Percentiles rank a stretch among this genome's conserved stretches.
These are phyloP conservation scores for Boletus reticuloceps DNA, from an alignment of 768 basidiomycete species.

Conservation along the genomic window DNA sequence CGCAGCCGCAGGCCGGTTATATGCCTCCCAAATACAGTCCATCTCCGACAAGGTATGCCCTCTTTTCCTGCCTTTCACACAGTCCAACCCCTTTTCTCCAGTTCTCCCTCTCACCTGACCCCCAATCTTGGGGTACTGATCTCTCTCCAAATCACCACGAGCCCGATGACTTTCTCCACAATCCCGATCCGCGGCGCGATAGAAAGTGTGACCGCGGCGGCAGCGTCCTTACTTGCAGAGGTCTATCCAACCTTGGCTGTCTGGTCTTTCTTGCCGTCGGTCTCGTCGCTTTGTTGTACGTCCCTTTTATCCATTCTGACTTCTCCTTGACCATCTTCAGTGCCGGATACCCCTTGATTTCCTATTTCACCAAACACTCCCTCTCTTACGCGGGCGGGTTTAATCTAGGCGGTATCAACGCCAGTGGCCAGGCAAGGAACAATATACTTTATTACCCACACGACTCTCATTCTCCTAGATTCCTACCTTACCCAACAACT, in stretches of 20 bases:
- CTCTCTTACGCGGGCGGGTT: conserved; percentile 58
- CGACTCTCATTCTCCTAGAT: conserved; percentile 35
- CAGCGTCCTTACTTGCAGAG: conserved; percentile 64
- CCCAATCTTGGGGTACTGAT: conserved; percentile 68
- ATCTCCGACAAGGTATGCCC: conserved; percentile 57
- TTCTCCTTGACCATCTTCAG: conserved; percentile 30
- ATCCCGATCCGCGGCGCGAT: conserved; percentile 66
- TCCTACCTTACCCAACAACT: conserved; percentile 59
- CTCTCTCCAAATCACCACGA: conserved; percentile 55
- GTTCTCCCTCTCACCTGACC: conserved; percentile 76
- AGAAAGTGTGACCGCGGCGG: conserved; percentile 52
- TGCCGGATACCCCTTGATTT: conserved; percentile 62
- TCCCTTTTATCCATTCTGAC: not conserved
- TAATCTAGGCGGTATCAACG: conserved; percentile 75
- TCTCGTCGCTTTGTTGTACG: conserved; percentile 60
- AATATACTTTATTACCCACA: not conserved
- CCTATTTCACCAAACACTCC: conserved; percentile 47
- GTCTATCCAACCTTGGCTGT: conserved; percentile 71
- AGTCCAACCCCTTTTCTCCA: conserved; percentile 24
- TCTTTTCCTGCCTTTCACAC: not conserved
- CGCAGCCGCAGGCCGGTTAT: conserved; percentile 31
- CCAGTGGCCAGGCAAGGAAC: conserved; percentile 59
- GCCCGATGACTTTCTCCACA: conserved; percentile 70
- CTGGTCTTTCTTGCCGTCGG: conserved; percentile 53
- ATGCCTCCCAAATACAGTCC: conserved; percentile 35